Evolutionary conservation across 257 asterid genomes (phyloP).

Genomic region (Vinca minor): DNA sequence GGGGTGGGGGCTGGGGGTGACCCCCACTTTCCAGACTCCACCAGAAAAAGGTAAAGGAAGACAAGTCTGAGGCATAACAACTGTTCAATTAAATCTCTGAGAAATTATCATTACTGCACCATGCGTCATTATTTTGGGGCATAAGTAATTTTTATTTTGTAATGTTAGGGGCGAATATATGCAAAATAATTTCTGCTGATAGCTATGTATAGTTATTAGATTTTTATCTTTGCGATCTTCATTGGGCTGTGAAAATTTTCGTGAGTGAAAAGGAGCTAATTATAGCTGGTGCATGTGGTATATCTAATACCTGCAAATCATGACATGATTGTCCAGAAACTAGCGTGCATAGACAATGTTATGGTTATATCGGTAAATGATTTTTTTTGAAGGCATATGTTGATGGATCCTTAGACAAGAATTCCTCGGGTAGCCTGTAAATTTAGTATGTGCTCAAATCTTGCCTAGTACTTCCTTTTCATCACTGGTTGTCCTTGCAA

Average conservation of each 20-base stretch:
- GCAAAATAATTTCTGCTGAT: background rate
- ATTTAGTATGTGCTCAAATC: background rate
- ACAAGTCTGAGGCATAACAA: background rate
- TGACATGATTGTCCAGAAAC: background rate
- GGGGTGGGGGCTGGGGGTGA: too few relatives aligned
- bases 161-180: background rate
- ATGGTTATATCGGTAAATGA: background rate
- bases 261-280: background rate
- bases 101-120: background rate
- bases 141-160: background rate
- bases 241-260: background rate
- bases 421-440: background rate
- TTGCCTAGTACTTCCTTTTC: background rate
- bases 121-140: background rate
- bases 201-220: background rate
- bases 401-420: background rate
- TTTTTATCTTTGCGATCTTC: background rate
- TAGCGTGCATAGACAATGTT: too few relatives aligned
- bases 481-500: slow-evolving; percentile 7
- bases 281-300: background rate
- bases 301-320: background rate
- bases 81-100: background rate
- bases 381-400: background rate
- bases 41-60: background rate
- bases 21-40: background rate